Evolutionary conservation across 345 rosid species (phyloP), one percentile per base, ranked within the genome.

Genomic region (Euphorbia lathyris): DNA sequence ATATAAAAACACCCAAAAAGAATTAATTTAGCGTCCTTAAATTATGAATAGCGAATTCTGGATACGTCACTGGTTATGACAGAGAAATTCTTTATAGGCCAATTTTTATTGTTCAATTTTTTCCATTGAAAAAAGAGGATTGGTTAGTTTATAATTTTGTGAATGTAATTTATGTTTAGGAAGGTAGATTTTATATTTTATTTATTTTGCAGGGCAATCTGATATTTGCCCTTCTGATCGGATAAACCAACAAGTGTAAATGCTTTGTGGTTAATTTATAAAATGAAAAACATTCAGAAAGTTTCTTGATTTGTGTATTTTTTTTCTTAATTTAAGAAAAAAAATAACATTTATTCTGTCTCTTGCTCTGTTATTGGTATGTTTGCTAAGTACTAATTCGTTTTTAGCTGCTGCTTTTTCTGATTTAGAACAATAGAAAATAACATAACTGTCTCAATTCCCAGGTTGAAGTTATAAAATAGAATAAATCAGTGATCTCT

Each of bases 71-170:
- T 34, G 38, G 7, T 4, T 67, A n/a, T n/a, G n/a, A n/a, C n/a
- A n/a, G n/a, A n/a, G 68, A 20, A 20, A 63, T 53, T 74, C 78
- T 74, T 74, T 40, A 30, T 58, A 47, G 14, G 69, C 65, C 69
- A 55, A 42, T 22, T n/a, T 30, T 55, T 56, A 23, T 65, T 76
- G 67, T 76, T 76, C 72, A 76, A 76, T 55, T 19, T 55, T 19
- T 42, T 71, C 26, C 61, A 65, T 71, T 76, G 79, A 59, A 76
- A 72, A 76, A 50, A 9, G n/a, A 32, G 8, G 20, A 48, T 60
- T 71, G 76, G 83, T 76, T 74, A 77, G 80, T 72, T 52, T 74
- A 81, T 63, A 77, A 76, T 59, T 74, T 67, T 71, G 32, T 43
- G 40, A 50, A 65, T 69, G 76, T 63, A 67, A 58, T n/a, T 20